Evolutionary conservation across 192 early-diverging fungal species (phyloP).

Genomic region (Phlyctochytrium bullatum): DNA sequence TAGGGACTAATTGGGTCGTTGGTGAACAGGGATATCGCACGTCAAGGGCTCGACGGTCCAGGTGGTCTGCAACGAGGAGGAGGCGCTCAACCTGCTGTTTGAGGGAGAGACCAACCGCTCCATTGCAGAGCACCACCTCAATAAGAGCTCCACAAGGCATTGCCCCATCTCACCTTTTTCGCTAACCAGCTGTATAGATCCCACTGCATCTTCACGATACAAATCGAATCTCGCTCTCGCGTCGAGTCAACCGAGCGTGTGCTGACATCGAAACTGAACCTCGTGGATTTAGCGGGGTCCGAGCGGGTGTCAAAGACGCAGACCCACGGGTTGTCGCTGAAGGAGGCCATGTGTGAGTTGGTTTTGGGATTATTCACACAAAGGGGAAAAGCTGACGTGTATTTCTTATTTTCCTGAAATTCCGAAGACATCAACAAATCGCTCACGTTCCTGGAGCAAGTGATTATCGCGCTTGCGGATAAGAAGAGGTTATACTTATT

Average conservation of each 20-base stretch:
- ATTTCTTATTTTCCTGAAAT: not conserved
- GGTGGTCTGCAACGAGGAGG: constrained; percentile 59
- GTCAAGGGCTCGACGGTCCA: constrained; percentile 55
- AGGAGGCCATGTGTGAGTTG: constrained; percentile 70
- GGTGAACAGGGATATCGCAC: constrained; percentile 37
- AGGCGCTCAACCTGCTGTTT: constrained; percentile 60
- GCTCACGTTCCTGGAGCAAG: not conserved
- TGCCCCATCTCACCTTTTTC: not conserved
- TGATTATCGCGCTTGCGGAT: constrained; percentile 53
- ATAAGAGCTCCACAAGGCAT: constrained; percentile 52
- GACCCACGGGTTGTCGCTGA: constrained; percentile 52
- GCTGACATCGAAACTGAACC: constrained; percentile 39
- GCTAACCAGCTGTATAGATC: constrained; percentile 37
- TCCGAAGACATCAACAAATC: constrained; percentile 40
- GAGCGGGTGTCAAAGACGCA: constrained; percentile 62
- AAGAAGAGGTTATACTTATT: constrained; percentile 43
- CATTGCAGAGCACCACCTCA: constrained; percentile 63
- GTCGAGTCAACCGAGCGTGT: not conserved
- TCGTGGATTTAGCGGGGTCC: constrained; percentile 78
- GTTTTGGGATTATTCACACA: not conserved
- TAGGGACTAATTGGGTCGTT: no score
- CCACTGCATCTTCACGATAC: constrained; percentile 65
- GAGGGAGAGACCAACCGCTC: constrained; percentile 62
- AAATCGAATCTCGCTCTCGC: constrained; percentile 5
- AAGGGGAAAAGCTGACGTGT: no score